These are phyloP conservation scores for Ceratobasidium sp. DNA, from an alignment of 1,284 basidiomycete species.

Conservation along the genomic window DNA sequence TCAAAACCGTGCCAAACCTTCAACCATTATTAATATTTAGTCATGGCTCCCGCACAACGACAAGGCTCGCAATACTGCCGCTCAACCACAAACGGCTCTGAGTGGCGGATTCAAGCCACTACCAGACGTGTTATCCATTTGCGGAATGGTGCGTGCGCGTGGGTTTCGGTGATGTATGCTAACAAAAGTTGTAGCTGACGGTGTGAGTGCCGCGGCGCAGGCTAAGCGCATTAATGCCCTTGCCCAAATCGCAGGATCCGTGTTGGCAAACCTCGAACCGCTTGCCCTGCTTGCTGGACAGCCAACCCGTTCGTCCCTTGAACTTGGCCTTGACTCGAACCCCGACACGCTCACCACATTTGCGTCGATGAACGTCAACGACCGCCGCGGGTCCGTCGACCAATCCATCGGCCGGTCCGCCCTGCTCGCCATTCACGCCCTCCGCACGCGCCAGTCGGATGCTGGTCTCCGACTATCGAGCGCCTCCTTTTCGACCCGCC, in stretches of 20 bases:
- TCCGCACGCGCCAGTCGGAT: slow-evolving; percentile 24
- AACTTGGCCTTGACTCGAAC: neutral
- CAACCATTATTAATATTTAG: too few relatives aligned
- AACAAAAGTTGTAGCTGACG: slow-evolving; percentile 61
- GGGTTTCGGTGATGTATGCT: neutral
- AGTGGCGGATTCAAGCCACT: too few relatives aligned
- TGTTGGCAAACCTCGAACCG: neutral
- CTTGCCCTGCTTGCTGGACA: neutral
- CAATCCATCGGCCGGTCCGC: slow-evolving; percentile 8
- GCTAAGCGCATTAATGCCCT: slow-evolving; percentile 70
- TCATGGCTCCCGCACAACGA: too few relatives aligned
- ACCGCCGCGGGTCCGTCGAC: slow-evolving; percentile 32
- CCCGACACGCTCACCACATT: slow-evolving; percentile 22
- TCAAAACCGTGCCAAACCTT: too few relatives aligned
- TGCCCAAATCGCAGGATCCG: neutral
- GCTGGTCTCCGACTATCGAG: slow-evolving; percentile 1
- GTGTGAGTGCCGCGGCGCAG: slow-evolving; percentile 80
- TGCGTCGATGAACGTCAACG: slow-evolving; percentile 11
- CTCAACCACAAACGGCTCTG: too few relatives aligned
- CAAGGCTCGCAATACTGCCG: too few relatives aligned
- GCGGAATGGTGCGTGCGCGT: slow-evolving; percentile 35
- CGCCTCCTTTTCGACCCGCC: slow-evolving; percentile 7
- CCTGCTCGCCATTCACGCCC: neutral
- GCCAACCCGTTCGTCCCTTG: neutral
- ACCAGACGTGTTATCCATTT: slow-evolving; percentile 89